Evolutionary conservation across 352 stramenopile species (phyloP).

Genomic region (Pythium rishiriense): DNA sequence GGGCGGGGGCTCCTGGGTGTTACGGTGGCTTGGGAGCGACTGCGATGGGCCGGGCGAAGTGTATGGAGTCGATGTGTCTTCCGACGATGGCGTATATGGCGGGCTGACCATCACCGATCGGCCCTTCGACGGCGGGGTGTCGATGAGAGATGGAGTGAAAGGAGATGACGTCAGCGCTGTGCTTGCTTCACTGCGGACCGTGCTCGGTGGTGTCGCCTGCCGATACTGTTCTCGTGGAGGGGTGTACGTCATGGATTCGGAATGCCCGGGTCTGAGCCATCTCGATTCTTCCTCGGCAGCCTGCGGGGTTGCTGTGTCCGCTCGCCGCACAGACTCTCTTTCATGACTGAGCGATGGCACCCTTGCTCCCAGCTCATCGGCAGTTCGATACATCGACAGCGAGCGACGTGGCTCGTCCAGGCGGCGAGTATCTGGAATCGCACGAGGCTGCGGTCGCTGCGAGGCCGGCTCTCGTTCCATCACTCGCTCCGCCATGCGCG

Average conservation of each 20-base stretch:
- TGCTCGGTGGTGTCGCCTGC: constrained; percentile 5
- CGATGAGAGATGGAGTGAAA: constrained; percentile 11
- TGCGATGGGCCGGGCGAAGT: neutral
- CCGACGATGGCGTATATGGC: constrained; percentile 11
- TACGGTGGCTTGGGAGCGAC: neutral
- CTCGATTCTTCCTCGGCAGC: neutral
- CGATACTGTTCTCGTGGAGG: neutral
- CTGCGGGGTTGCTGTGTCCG: neutral
- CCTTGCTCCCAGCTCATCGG: neutral
- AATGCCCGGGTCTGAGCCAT: neutral
- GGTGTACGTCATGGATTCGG: neutral
- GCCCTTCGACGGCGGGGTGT: constrained; percentile 14
- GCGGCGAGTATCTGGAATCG: constrained; percentile 1
- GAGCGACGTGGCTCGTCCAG: too few species aligned
- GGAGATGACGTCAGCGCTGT: constrained; percentile 17
- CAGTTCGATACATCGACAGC: neutral
- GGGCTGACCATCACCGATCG: constrained; percentile 2
- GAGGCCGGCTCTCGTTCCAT: neutral
- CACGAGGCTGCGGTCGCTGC: constrained; percentile 10
- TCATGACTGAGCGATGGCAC: neutral
- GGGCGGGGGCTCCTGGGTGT: neutral
- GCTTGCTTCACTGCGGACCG: constrained; percentile 15
- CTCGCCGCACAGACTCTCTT: neutral
- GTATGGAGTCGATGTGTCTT: constrained; percentile 4
- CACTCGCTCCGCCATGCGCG: neutral